phyloP scores from a whole-genome alignment of 73 alveolate genomes.

The Stentor coeruleus region DNA sequence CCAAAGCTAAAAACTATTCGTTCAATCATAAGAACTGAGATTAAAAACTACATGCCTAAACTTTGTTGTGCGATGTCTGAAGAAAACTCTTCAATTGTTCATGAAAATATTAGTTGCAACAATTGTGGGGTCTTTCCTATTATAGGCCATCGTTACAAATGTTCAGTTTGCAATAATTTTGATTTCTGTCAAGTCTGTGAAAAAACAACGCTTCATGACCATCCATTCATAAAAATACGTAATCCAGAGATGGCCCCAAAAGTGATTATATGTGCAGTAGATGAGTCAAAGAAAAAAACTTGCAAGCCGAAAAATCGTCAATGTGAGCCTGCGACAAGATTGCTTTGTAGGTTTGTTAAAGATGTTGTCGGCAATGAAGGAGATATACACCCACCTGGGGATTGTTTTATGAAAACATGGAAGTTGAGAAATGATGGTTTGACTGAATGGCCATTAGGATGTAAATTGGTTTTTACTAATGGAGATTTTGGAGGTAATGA shows the following conservation, averaged over 20 bases:
- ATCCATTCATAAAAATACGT: conserved; percentile 82
- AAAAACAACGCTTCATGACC: conserved; percentile 64
- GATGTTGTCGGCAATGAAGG: conserved; percentile 3
- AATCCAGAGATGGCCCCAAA: conserved; percentile 59
- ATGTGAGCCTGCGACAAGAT: neutral
- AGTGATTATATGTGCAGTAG: neutral
- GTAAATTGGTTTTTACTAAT: conserved; percentile 33
- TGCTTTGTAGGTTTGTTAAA: neutral
- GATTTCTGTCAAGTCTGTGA: conserved; percentile 89
- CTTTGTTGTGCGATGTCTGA: neutral
- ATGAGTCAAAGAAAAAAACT: neutral
- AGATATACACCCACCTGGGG: conserved; percentile 19
- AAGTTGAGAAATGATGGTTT: conserved; percentile 49
- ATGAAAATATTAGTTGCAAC: conserved; percentile 65
- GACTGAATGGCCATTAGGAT: conserved; percentile 43
- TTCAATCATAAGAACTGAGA: neutral
- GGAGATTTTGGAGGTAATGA: conserved; percentile 41
- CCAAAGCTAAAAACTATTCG: neutral
- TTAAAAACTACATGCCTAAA: conserved; percentile 4
- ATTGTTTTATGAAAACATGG: conserved; percentile 38
- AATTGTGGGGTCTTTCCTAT: conserved; percentile 77
- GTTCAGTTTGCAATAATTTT: conserved; percentile 76
- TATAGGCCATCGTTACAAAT: conserved; percentile 78
- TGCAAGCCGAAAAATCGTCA: neutral
- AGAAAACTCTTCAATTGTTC: conserved; percentile 39